Evolutionary conservation across 2,329 filamentous ascomycete genomes (phyloP), one percentile per base, ranked within the genome.

Genomic region (Gaeumannomyces sp.): DNA sequence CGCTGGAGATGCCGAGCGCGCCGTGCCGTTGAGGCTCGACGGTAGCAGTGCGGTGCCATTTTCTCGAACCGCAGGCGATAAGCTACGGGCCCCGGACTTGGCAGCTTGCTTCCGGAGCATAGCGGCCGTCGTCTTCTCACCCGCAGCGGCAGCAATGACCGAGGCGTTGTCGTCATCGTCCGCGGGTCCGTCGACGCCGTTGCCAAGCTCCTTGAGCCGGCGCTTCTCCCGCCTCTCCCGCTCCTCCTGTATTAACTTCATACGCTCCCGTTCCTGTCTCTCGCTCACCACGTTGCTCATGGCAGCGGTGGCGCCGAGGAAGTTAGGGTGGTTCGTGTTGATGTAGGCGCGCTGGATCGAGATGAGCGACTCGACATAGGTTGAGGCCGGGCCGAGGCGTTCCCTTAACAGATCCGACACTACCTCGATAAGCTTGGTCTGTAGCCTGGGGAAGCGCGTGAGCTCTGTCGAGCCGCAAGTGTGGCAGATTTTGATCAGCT

Each of bases 271-370:
- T 70, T 99, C 95, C 75, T 98, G 93, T 78, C 95, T 97, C 74
- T 90, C 94, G 73, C 87, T 91, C 67, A 99, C 96, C 60, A 99
- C 94, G 61, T 95, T 93, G 70, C 92, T 94, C 95, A 99, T 99
- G 68, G 95, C 95, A 50, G 93, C 94, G 28, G 95, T 94, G 22
- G 95, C 95, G 59, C 95, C 95, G 22, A 98, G 86, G 80, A 99
- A 99, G 77, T 99, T 99, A 61, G 95, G 95, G 75, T 99, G 95
- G 73, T 99, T 99, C 58, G 95, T 99, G 80, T 99, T 99, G 79
- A 99, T 98, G 78, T 99, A 99, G 27, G 95, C 95, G 70, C 95
- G 87, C 78, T 99, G 95, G 67, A 99, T 99, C 31, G 95, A 90
- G 69, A 99, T 99, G 67, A 99, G 83, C 57, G 94, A 98, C 76